Conservation (phyloP, 352 stramenopile species). For the Thalassiosira livingstoniorum region DNA sequence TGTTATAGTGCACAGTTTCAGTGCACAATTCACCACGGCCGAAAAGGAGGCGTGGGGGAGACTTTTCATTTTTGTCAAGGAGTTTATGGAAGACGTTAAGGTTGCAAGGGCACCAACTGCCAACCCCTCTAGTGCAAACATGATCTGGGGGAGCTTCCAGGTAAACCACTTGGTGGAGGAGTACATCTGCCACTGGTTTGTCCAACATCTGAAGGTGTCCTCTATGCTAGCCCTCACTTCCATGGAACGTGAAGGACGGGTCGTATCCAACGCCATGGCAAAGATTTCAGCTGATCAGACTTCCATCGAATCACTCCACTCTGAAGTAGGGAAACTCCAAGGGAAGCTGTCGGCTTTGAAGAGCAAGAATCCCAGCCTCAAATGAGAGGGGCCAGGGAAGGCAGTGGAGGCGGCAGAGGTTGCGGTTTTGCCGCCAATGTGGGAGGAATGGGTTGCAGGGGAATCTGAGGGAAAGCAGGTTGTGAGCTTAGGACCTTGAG, state of each 20-base stretch:
- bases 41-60: too few relatives aligned
- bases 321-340: slow-evolving; percentile 4
- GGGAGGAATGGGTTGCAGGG: not conserved
- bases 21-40: too few relatives aligned
- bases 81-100: too few relatives aligned
- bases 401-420: not conserved
- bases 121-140: too few relatives aligned
- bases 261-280: not conserved
- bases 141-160: not conserved
- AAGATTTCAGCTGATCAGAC: not conserved
- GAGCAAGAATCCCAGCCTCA: slow-evolving; percentile 1
- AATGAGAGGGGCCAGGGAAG: not conserved
- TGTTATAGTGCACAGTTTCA: too few relatives aligned
- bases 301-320: not conserved
- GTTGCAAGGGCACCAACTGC: too few relatives aligned
- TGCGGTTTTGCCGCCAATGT: not conserved
- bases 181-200: not conserved
- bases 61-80: too few relatives aligned
- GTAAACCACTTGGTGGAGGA: not conserved
- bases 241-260: slow-evolving; percentile 2
- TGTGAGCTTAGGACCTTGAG: not conserved
- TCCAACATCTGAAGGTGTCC: not conserved
- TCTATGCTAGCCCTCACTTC: slow-evolving; percentile 15
- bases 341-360: slow-evolving; percentile 7
- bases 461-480: not conserved